Conservation (phyloP, 75 land plant genomes). For the Pseudotsuga menziesii region DNA sequence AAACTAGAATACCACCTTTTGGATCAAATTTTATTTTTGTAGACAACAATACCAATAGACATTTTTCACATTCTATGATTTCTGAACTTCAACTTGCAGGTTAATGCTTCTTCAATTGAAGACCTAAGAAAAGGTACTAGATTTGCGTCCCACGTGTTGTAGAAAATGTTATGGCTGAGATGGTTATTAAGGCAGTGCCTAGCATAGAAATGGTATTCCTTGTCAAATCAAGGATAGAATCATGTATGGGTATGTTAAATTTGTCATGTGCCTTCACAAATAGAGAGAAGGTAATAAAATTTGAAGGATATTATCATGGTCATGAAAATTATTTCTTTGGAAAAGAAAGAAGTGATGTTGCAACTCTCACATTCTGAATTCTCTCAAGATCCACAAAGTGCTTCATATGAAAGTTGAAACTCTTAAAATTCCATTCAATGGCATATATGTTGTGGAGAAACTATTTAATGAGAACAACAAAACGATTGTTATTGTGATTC, state of each 20-base stretch:
- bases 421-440: slow-evolving; percentile 27
- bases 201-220: slow-evolving; percentile 97
- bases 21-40: too few species aligned
- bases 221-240: slow-evolving; percentile 96
- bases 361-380: slow-evolving; percentile 93
- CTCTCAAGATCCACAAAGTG: slow-evolving; percentile 84
- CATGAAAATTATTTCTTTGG: slow-evolving; percentile 95
- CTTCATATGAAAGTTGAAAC: slow-evolving; percentile 50
- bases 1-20: too few species aligned
- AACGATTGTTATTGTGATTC: slow-evolving; percentile 84
- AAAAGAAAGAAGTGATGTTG: slow-evolving; percentile 98
- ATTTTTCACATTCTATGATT: too few species aligned
- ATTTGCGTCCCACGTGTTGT: slow-evolving; percentile 88
- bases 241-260: slow-evolving; percentile 90
- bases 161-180: slow-evolving; percentile 83
- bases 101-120: slow-evolving; percentile 78
- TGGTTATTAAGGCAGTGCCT: slow-evolving; percentile 91
- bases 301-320: slow-evolving; percentile 98
- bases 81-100: neutral
- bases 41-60: too few species aligned
- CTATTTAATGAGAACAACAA: slow-evolving; percentile 58
- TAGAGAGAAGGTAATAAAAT: slow-evolving; percentile 73
- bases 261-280: slow-evolving; percentile 91
- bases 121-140: slow-evolving; percentile 95
- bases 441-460: slow-evolving; percentile 44